These are phyloP conservation scores for Cyberlindnera samutprakarnensis DNA, from an alignment of 805 yeast genomes.

Conservation along the genomic window DNA sequence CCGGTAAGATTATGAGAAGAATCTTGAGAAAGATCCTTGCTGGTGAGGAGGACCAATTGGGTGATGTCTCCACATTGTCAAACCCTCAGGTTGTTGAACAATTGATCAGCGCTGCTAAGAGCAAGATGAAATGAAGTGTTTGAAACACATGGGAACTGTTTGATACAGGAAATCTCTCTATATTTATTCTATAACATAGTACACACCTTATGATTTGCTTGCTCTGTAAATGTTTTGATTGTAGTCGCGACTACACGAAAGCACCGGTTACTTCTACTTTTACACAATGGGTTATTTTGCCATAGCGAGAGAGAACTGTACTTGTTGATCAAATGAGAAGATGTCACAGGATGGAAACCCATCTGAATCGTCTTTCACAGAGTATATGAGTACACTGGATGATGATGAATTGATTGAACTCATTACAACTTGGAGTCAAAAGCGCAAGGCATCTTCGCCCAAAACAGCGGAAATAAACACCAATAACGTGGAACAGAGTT, in stretches of 20 bases:
- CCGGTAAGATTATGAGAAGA: slow-evolving; percentile 85
- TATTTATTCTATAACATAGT: too few species aligned
- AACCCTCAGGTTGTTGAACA: slow-evolving; percentile 70
- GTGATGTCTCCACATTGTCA: slow-evolving; percentile 71
- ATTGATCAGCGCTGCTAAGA: slow-evolving; percentile 45
- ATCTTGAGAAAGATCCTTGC: slow-evolving; percentile 71
- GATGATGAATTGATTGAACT: slow-evolving; percentile 32
- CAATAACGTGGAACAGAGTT: neutral
- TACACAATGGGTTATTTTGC: too few species aligned
- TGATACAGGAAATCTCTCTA: too few species aligned
- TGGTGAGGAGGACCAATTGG: slow-evolving; percentile 72
- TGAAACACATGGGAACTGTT: too few species aligned
- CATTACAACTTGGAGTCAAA: slow-evolving; percentile 28
- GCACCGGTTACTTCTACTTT: too few species aligned
- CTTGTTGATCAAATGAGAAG: too few species aligned
- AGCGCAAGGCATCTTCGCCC: slow-evolving; percentile 2
- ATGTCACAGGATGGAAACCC: slow-evolving; percentile 8
- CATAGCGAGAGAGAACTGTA: too few species aligned
- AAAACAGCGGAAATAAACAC: neutral
- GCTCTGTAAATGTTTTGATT: too few species aligned
- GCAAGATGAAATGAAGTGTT: slow-evolving; percentile 6
- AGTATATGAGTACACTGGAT: slow-evolving; percentile 26
- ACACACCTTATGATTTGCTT: too few species aligned
- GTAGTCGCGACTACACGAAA: too few species aligned
- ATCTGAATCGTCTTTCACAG: slow-evolving; percentile 10